Evolutionary conservation across 139 green algal species (phyloP), one percentile per base, ranked within the genome.

Genomic region (Chlamydomonas sp.): DNA sequence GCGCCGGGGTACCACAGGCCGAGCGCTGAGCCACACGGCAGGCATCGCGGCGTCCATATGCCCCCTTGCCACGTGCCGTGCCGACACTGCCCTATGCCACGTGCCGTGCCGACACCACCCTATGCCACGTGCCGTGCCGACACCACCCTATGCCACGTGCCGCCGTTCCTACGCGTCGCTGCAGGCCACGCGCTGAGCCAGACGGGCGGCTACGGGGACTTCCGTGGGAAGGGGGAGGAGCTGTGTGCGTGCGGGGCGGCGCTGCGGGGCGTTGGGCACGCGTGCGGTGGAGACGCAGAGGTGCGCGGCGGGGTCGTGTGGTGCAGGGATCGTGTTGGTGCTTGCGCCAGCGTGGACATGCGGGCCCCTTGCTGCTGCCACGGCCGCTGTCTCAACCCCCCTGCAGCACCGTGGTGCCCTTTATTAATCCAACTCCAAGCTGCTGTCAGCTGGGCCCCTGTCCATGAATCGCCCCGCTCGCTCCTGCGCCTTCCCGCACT

Each of bases 121-220:
- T 68, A 76, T 5, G n/a, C 2, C 15, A 5, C 62, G 60, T 18
- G 8, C 63, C 20, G 3, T 61, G 66, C 2, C n/a, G n/a, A n/a
- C n/a, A n/a, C n/a, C n/a, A n/a, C n/a, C n/a, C n/a, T n/a, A n/a
- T n/a, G n/a, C n/a, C n/a, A n/a, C n/a, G n/a, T n/a, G n/a, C n/a
- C n/a, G n/a, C n/a, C n/a, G n/a, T n/a, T n/a, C n/a, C n/a, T n/a
- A n/a, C n/a, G n/a, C n/a, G n/a, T n/a, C n/a, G n/a, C 49, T 61
- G 58, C 83, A 90, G 91, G 91, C 57, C 91, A 96, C 60, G 94
- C 94, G 49, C 90, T 97, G 20, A 95, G 91, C 66, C 94, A 96
- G 88, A 97, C 94, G 1, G 94, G 94, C 4, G 95, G 95, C 16
- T 93, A 97, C 78, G 94, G 95, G 5, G 95, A 96, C 87, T 90